Evolutionary conservation across 176 grass and related monocot species (phyloP), one percentile per base, ranked within the genome.

Genomic region (Eremochloa ophiuroides): DNA sequence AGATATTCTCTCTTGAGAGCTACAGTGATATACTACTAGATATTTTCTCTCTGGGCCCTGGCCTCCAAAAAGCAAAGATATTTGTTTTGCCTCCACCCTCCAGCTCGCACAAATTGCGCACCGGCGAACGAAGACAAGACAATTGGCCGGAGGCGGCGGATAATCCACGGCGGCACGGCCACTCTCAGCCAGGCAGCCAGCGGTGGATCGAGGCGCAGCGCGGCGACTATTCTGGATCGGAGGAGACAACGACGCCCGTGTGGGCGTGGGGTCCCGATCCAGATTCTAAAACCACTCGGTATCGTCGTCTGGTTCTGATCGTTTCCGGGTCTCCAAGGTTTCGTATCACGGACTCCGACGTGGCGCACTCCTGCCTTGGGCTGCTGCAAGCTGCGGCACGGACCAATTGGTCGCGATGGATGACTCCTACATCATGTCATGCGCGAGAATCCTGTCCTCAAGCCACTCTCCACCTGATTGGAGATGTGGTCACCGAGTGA

Each of bases 251-350:
- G 58, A n/a, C n/a, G n/a, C n/a, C 17, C 73, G 33, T 20, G 30
- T 17, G 5, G 30, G 0, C 3, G 66, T 18, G 58, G 23, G 44
- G 34, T 22, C 81, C 26, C 11, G 16, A 40, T 65, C 81, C 53
- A 5, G n/a, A n/a, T n/a, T n/a, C 34, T 5, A 35, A 35, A 35
- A 35, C 34, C 34, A 56, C 0, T 1, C 23, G n/a, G n/a, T 6
- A 2, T 4, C 40, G 7, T 22, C 20, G 62, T 10, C n/a, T 47
- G n/a, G 26, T 12, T n/a, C 12, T 6, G 14, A 4, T 60, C 25
- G 48, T 50, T 73, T 80, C 43, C 58, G 59, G 58, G 34, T 42
- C 34, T 74, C 84, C 76, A 80, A 85, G 69, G 76, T 74, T 74
- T 62, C 64, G 76, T 74, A 80, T 62, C 64, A 27, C 28, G 50